phyloP scores from a whole-genome alignment of 2,329 filamentous ascomycete genomes.

The Colletotrichum sp. region DNA sequence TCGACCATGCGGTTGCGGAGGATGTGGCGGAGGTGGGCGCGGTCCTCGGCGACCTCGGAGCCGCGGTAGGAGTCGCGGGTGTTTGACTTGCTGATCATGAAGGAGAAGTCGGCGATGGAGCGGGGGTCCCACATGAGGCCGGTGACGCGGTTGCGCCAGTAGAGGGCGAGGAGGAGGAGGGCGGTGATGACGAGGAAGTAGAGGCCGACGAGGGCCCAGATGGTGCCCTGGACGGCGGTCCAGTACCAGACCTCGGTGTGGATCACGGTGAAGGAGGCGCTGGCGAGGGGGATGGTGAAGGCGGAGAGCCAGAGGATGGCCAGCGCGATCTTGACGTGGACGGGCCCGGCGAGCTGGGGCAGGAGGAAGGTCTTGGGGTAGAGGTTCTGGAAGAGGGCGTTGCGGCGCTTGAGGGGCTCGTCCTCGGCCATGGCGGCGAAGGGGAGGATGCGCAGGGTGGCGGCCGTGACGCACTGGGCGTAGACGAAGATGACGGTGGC shows the following conservation, averaged over 20 bases:
- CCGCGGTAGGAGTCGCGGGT: slow-evolving; percentile 74
- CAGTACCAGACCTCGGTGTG: slow-evolving; percentile 73
- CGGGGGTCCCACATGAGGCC: slow-evolving; percentile 86
- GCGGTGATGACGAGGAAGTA: slow-evolving; percentile 73
- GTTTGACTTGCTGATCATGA: slow-evolving; percentile 82
- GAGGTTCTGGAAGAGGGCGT: slow-evolving; percentile 72
- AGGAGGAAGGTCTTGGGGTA: slow-evolving; percentile 74
- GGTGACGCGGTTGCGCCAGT: slow-evolving; percentile 69
- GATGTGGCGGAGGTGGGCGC: slow-evolving; percentile 57
- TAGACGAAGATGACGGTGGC: slow-evolving; percentile 77
- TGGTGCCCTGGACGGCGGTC: slow-evolving; percentile 78
- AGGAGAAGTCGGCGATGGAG: slow-evolving; percentile 81
- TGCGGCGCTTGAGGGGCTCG: slow-evolving; percentile 61
- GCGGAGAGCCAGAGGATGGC: slow-evolving; percentile 78
- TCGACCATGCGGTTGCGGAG: slow-evolving; percentile 65
- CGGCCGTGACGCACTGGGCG: slow-evolving; percentile 74
- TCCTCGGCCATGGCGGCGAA: slow-evolving; percentile 79
- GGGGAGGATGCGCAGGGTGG: slow-evolving; percentile 78
- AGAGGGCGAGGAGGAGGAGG: slow-evolving; percentile 62
- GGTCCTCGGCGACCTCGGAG: slow-evolving; percentile 64
- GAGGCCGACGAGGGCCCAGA: slow-evolving; percentile 78
- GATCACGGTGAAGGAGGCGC: slow-evolving; percentile 74
- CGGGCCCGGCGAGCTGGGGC: slow-evolving; percentile 64
- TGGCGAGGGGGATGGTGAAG: slow-evolving; percentile 82
- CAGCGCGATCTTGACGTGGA: slow-evolving; percentile 69